Evolutionary conservation across 2,329 filamentous ascomycete genomes (phyloP), one percentile per base, ranked within the genome.

Genomic region (Metarhizium album): DNA sequence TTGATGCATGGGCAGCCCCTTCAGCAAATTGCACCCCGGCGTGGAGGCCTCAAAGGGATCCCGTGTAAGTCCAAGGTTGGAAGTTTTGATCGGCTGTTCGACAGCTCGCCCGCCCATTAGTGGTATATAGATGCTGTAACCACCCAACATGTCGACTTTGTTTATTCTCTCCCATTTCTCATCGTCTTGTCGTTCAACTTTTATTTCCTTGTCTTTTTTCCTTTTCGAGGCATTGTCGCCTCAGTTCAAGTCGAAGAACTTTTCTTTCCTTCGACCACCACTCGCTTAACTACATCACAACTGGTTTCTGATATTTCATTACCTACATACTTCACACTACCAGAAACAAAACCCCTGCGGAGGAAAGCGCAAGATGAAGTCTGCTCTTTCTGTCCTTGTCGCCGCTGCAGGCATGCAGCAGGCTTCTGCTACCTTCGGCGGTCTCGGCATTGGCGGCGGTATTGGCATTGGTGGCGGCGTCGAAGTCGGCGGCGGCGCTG

Each of bases 201-300:
- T 43, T 43, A 9, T 45, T 43, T 43, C 24, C 45, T 37, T 49
- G 58, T 57, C 56, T 58, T 54, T 59, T 55, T 61, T 60, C 58
- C 55, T 56, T 55, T 60, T 58, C 47, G 53, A 38, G n/a, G 24
- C 16, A 22, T 27, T 42, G 24, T 27, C 24, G 35, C 27, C 46
- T 37, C 29, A 14, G 7, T 24, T 24, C 23, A 59, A 59, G 67
- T 66, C 71, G 76, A 74, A 74, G 72, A n/a, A 73, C 76, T 78
- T 74, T 80, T 76, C 74, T 71, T 80, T 70, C 67, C 73, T 78
- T 77, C 74, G 66, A 59, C 59, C 54, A 56, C 50, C 57, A 45
- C 55, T 57, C 59, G 59, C 58, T 60, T 60, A 50, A 29, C n/a
- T 46, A 54, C 52, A 65, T 65, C 58, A 56, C 51, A 53, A 53